Evolutionary conservation across 2,329 filamentous ascomycete genomes (phyloP).

Genomic region (Alternaria sp.): DNA sequence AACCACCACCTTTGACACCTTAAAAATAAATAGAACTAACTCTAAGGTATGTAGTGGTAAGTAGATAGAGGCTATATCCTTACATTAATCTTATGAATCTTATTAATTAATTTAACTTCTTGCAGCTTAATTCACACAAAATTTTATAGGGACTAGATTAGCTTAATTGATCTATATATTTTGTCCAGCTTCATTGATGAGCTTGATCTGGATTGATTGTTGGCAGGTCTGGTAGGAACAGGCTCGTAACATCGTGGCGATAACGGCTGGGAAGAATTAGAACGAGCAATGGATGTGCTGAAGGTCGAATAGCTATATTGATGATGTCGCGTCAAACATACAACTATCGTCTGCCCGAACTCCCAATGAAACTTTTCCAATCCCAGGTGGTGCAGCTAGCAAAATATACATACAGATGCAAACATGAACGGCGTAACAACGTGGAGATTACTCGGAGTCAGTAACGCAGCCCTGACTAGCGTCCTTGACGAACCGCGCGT

Average conservation of each 20-base stretch:
- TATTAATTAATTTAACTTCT: too few species aligned
- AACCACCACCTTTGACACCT: too few species aligned
- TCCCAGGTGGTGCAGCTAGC: not conserved
- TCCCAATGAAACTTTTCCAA: constrained; percentile 12
- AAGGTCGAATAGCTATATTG: not conserved
- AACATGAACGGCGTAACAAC: constrained; percentile 1
- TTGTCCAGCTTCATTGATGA: too few species aligned
- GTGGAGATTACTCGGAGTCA: constrained; percentile 51
- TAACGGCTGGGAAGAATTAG: not conserved
- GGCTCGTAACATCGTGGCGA: not conserved
- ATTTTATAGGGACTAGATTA: too few species aligned
- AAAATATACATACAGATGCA: constrained; percentile 6
- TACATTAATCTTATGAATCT: too few species aligned
- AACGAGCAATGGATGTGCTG: too few species aligned
- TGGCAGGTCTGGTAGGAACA: not conserved
- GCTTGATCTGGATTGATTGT: too few species aligned
- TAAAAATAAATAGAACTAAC: too few species aligned
- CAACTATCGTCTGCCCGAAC: constrained; percentile 1
- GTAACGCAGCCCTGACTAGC: constrained; percentile 68
- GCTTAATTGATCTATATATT: too few species aligned
- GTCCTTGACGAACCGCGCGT: constrained; percentile 64
- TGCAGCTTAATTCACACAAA: too few species aligned
- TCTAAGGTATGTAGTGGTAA: too few species aligned
- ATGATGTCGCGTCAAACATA: not conserved
- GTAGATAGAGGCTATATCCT: too few species aligned